phyloP scores from a whole-genome alignment of 371 early-diverging fungal species.

The Rhizomucor pusillus region DNA sequence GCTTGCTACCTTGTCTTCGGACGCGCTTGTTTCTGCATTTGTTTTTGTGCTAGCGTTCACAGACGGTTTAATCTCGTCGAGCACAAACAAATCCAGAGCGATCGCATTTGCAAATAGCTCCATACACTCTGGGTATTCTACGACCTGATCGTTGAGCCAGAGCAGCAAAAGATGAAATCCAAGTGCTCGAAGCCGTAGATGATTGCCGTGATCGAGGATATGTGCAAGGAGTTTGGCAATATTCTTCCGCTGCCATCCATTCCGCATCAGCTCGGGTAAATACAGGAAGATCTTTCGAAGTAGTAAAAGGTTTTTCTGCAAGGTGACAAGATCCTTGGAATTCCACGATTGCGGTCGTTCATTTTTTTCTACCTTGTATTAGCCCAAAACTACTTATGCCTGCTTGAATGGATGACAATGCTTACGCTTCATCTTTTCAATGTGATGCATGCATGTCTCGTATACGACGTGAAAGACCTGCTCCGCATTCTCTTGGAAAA shows the following conservation, averaged over 20 bases:
- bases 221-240: slow-evolving; percentile 57
- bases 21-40: slow-evolving; percentile 14
- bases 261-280: slow-evolving; percentile 66
- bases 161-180: slow-evolving; percentile 75
- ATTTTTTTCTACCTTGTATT: slow-evolving; percentile 23
- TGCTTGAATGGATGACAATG: not conserved
- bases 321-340: slow-evolving; percentile 63
- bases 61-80: slow-evolving; percentile 52
- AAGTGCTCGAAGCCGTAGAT: slow-evolving; percentile 65
- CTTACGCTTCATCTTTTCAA: slow-evolving; percentile 74
- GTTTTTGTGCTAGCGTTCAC: slow-evolving; percentile 9
- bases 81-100: slow-evolving; percentile 60
- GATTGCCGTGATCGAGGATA: slow-evolving; percentile 64
- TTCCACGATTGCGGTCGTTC: slow-evolving; percentile 52
- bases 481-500: slow-evolving; percentile 78
- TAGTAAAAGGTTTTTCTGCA: slow-evolving; percentile 63
- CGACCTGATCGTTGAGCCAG: slow-evolving; percentile 68
- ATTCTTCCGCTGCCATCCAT: slow-evolving; percentile 69
- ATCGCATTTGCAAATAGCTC: slow-evolving; percentile 66
- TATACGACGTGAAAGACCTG: slow-evolving; percentile 67
- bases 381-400: not conserved
- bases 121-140: slow-evolving; percentile 62
- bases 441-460: slow-evolving; percentile 68
- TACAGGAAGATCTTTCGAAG: slow-evolving; percentile 69
- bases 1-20: slow-evolving; percentile 28